Evolutionary conservation across 768 basidiomycete genomes (phyloP), one percentile per base, ranked within the genome.

Genomic region (Solioccasus polychromus): DNA sequence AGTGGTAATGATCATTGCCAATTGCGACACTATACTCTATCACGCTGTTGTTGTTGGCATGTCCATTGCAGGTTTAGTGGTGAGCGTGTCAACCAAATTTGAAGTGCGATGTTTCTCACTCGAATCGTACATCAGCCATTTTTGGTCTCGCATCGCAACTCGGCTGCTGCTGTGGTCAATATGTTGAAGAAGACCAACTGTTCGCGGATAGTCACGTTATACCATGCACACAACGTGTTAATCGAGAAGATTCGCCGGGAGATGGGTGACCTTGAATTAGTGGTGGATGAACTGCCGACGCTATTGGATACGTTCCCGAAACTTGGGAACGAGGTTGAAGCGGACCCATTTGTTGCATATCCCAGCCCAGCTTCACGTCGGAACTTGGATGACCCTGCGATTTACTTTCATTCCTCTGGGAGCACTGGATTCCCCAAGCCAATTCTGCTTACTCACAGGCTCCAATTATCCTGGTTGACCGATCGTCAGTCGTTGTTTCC

Each of bases 381-480:
- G 5, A 30, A 45, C 18, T 30, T 50, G 47, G 46, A 50, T 18
- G n/a, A n/a, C n/a, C n/a, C n/a, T n/a, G n/a, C n/a, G n/a, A n/a
- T n/a, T n/a, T n/a, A n/a, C n/a, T n/a, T 48, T 20, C 55, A 57
- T 26, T 57, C 55, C 6, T 57, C 55, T 3, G 55, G 76, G n/a
- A 76, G 72, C 35, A 73, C 76, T 0, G 74, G 75, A 6, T 62
- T 71, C 39, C 75, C 76, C 0, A 76, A 73, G 42, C 53, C 70
- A 15, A 68, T 76, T 19, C 42, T 55, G 1, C 61, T 67, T 26
- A 67, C 60, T 2, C 64, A 69, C 44, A 54, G 46, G 24, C 45
- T 54, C 7, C 35, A 71, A 20, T 19, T 59, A 3, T 57, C 69
- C 19, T 67, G 69, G 61, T 51, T 60, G 8, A 25, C 46, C 8